A percentile compares a stretch with the other conserved stretches of the same genome.
Conservation (phyloP, 1,284 basidiomycete genomes). For the Chiua sp. region DNA sequence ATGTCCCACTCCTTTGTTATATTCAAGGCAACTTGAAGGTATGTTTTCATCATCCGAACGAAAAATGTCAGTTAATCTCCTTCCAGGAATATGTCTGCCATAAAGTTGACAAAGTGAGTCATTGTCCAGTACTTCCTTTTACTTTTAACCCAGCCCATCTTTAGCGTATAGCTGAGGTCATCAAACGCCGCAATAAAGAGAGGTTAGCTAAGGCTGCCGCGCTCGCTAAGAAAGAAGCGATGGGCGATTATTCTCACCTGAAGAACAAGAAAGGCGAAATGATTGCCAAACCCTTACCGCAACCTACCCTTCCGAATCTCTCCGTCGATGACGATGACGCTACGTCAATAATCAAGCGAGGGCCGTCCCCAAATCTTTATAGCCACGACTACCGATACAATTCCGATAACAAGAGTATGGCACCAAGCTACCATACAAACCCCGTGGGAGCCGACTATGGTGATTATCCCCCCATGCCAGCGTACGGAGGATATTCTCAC, state of each 20-base stretch:
- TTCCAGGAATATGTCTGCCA: slow-evolving; percentile 95
- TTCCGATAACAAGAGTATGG: slow-evolving; percentile 40
- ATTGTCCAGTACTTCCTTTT: neutral
- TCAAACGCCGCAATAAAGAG: slow-evolving; percentile 91
- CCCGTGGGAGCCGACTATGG: slow-evolving; percentile 50
- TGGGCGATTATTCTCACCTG: slow-evolving; percentile 88
- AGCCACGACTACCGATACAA: slow-evolving; percentile 62
- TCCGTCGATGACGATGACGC: slow-evolving; percentile 81
- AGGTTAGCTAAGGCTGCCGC: slow-evolving; percentile 84
- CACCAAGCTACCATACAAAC: slow-evolving; percentile 40
- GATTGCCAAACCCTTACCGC: slow-evolving; percentile 83
- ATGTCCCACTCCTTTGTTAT: slow-evolving; percentile 92
- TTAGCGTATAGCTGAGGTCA: slow-evolving; percentile 90
- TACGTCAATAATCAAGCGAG: slow-evolving; percentile 62
- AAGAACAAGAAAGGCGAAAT: slow-evolving; percentile 94
- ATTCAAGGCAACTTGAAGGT: slow-evolving; percentile 97
- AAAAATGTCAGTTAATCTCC: slow-evolving; percentile 11
- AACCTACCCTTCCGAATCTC: slow-evolving; percentile 94
- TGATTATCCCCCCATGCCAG: slow-evolving; percentile 76
- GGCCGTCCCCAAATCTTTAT: slow-evolving; percentile 58
- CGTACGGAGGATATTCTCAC: slow-evolving; percentile 60
- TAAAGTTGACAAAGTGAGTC: slow-evolving; percentile 92
- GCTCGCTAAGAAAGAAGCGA: slow-evolving; percentile 89
- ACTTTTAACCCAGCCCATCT: slow-evolving; percentile 10
- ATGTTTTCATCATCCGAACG: slow-evolving; percentile 13